Base-by-base conservation (phyloP, 768 basidiomycete genomes). In the Brasilioporus rufonigricans region DNA sequence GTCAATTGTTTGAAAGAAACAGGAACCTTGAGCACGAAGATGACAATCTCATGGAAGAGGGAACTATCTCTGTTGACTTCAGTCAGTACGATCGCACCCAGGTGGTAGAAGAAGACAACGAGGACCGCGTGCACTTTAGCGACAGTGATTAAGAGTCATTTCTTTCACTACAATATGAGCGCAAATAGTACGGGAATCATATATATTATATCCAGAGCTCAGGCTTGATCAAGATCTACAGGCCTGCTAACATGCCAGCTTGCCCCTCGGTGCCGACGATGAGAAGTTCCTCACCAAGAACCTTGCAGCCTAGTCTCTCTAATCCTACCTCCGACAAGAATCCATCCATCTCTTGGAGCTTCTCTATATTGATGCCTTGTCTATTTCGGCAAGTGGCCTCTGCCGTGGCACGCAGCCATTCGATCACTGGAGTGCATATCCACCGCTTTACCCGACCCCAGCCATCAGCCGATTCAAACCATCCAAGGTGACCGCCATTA, bases 1-100 rank as follows among this genome's bases (percentile, higher is more conserved):
- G 93, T 23, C 93, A 97, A 73, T 74, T 98, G 43, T 99, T 98
- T 71, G 93, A 96, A 72, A 82, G 83, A 36, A 86, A 92, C 66
- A 82, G 76, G 53, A 82, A 82, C 61, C 77, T 94, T 32, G 82
- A 75, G 5, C 73, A 74, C 10, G 86, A 91, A 44, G 96, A 98
- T 51, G 90, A 91, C 59, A 79, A 72, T 14, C 76, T 94, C 35
- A 71, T 87, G 65, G 95, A 98, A 69, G 96, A 94, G 66, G 94
- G 85, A 24, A 81, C 84, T 0, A 84, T 89, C 50, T 91, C 90
- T 21, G 91, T 98, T 48, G 95, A 98, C 69, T 71, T 91, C 64
- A 90, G 85, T 60, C 88, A 94, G 68, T 99, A 95, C 63, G 89
- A 93, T 52, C 80, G 94, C 58, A 80, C 77, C 38, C 76, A 75